Evolutionary conservation across 2,329 filamentous ascomycete genomes (phyloP), one percentile per base, ranked within the genome.

Genomic region (Aspergillus pseudotamarii): DNA sequence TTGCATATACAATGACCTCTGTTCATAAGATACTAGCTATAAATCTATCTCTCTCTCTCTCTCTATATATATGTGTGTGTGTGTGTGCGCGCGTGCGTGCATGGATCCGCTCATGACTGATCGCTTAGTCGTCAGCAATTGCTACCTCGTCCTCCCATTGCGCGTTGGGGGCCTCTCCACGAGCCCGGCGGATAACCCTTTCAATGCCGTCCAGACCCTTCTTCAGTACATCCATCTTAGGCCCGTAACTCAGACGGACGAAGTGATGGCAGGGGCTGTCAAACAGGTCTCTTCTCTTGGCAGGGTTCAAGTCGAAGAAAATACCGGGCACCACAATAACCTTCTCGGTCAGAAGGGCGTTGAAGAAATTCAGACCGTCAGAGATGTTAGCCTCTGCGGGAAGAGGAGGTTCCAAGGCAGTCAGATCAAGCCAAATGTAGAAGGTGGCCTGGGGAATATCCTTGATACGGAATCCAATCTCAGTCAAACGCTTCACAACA

Each of bases 321-420:
- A 98, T 98, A 64, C 94, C 94, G 0, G 94, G 94, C 5, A 98
- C 94, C 21, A 97, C 93, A 74, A 97, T 97, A 69, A 96, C 92
- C 85, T 96, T 96, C 83, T 97, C 93, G 73, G 91, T 88, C 51
- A 98, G 83, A 75, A 95, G 95, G 34, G 93, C 93, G 77, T 95
- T 89, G 88, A 98, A 97, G 86, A 98, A 98, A 82, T 96, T 97
- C 73, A 98, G 83, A 10, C 94, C 94, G 76, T 98, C 94, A 64
- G 91, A 90, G 77, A 98, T 96, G 65, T 89, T 86, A 0, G 94
- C 76, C 61, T 76, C 71, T 19, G 67, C 78, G 84, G 89, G 70
- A 86, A 88, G 80, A 85, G 80, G 79, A 4, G 80, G 80, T 8
- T 81, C 76, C 30, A 82, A 68, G 1, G 78, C 78, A 34, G 76